Evolutionary conservation across 176 grass and related monocot genomes (phyloP).

Genomic region (Hyparrhenia diplandra): DNA sequence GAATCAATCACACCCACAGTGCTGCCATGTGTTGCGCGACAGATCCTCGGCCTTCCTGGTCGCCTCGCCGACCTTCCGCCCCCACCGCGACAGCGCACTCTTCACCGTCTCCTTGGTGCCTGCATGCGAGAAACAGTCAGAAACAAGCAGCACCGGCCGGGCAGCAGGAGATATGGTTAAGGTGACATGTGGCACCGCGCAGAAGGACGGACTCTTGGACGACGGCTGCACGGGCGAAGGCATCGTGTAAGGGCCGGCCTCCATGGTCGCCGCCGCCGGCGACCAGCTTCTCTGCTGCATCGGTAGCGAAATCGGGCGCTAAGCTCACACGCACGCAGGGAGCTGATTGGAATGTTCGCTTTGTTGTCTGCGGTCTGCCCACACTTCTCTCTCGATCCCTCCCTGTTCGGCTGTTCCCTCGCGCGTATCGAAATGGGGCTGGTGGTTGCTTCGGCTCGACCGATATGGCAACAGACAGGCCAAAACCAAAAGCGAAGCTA

Average conservation of each 20-base stretch:
- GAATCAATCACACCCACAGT: constrained; percentile 43
- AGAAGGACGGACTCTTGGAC: constrained; percentile 36
- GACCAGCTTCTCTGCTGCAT: constrained; percentile 28
- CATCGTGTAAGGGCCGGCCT: constrained; percentile 51
- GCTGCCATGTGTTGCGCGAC: constrained; percentile 96
- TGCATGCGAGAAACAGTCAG: background rate
- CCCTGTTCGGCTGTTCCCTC: background rate
- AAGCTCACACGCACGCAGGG: too few relatives aligned
- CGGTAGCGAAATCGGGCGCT: too few relatives aligned
- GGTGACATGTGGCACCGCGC: background rate
- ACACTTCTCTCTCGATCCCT: background rate
- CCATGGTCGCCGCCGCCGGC: constrained; percentile 30
- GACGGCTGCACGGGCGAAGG: constrained; percentile 39
- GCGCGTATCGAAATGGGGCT: background rate
- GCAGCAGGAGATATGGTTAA: background rate
- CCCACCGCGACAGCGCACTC: constrained; percentile 69
- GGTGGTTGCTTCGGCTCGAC: constrained; percentile 8
- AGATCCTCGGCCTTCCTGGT: constrained; percentile 81
- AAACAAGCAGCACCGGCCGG: background rate
- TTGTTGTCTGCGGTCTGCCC: background rate
- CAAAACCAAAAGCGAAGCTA: too few relatives aligned
- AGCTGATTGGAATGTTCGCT: background rate
- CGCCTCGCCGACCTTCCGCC: constrained; percentile 68
- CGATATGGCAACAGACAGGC: background rate
- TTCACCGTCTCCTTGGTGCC: constrained; percentile 78